Evolutionary conservation across 2,329 filamentous ascomycete species (phyloP), one percentile per base, ranked within the genome.

Genomic region (Orbilia ellipsospora): DNA sequence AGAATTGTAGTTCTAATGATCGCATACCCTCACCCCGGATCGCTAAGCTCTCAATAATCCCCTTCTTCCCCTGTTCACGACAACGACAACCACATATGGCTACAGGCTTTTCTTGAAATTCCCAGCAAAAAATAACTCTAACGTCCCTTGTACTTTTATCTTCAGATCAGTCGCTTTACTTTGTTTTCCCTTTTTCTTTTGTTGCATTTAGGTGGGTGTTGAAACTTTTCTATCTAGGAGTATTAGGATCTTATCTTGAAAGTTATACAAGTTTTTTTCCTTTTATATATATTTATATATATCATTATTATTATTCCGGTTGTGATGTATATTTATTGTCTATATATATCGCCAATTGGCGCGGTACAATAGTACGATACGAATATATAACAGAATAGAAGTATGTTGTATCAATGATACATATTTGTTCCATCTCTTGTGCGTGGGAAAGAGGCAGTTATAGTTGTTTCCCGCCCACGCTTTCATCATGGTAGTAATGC

Each of bases 261-360:
- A 26, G 10, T 6, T 36, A 36, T n/a, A 7, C 44, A 61, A n/a
- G 28, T 8, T 6, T 36, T 36, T 36, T 36, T 36, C 26, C 51
- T 40, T 64, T 54, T 65, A 6, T 44, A 23, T 44, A 23, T 20
- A 26, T 63, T 15, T 44, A 23, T 44, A 23, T 20, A 26, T 63
- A 31, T 26, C 44, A 31, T 48, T 73, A 60, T 40, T 7, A 12
- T 65, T 50, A 51, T 55, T 31, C 28, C 12, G n/a, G 12, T 57
- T 16, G n/a, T 40, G 44, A 26, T 45, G 13, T 45, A 42, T 28
- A 12, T 57, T 26, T 69, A 20, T 28, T 57, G 31, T 70, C 66
- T 51, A 70, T 63, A 70, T 63, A 56, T 63, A 40, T 51, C 66
- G 66, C 66, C 66, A 70, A 70, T 42, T 63, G 66, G 66, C 66